These are phyloP conservation scores for Globisporangium parvum DNA, from an alignment of 352 stramenopile genomes.

Conservation along the genomic window DNA sequence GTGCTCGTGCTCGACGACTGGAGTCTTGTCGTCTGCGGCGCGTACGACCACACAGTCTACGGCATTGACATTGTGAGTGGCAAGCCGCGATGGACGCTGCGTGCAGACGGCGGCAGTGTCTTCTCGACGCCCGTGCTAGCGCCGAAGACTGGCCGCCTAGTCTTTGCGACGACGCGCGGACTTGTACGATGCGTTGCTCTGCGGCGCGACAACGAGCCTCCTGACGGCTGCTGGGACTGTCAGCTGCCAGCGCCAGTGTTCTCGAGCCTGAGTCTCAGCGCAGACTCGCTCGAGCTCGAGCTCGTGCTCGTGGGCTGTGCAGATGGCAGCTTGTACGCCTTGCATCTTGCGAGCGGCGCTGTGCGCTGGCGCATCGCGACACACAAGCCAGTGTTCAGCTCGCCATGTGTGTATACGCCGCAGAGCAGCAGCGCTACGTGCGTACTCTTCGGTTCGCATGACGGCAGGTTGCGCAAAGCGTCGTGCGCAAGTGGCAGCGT, in stretches of 20 bases:
- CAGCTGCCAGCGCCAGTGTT: constrained; percentile 46
- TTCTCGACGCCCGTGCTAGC: constrained; percentile 40
- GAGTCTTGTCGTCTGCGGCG: constrained; percentile 34
- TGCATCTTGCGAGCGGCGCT: constrained; percentile 18
- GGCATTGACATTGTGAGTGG: constrained; percentile 24
- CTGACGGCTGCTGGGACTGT: constrained; percentile 7
- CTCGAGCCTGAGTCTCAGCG: constrained; percentile 29
- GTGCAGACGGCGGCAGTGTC: constrained; percentile 27
- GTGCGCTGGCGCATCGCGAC: constrained; percentile 33
- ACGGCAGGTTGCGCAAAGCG: constrained; percentile 39
- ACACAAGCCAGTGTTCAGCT: constrained; percentile 53
- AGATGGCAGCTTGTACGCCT: constrained; percentile 36
- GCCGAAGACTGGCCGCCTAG: constrained; percentile 16
- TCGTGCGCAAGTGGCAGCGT: constrained; percentile 21
- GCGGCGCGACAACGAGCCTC: neutral
- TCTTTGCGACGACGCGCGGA: constrained; percentile 38
- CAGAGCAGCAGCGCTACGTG: neutral
- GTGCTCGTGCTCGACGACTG: constrained; percentile 36
- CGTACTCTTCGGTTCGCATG: constrained; percentile 46
- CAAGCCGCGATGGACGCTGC: constrained; percentile 17
- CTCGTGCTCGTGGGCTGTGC: constrained; percentile 42
- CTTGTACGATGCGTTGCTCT: constrained; percentile 20
- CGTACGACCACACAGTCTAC: constrained; percentile 49
- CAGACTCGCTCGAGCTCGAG: constrained; percentile 4
- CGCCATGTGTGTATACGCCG: constrained; percentile 29